These are phyloP conservation scores for Exophiala sp. DNA, from an alignment of 2,329 filamentous ascomycete genomes.

Conservation along the genomic window DNA sequence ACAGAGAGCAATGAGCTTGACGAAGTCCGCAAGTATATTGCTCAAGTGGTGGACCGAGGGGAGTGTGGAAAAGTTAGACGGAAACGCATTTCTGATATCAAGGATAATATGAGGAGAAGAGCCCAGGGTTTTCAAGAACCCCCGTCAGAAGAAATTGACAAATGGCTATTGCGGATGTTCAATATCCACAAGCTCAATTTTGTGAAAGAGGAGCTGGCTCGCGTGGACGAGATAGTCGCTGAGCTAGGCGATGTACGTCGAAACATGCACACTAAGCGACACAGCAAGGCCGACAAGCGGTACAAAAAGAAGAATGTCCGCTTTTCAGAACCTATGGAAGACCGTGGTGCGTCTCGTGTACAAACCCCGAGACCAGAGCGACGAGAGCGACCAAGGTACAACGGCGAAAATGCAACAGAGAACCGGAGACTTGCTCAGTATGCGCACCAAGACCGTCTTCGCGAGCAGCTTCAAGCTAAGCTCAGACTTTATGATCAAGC, in stretches of 20 bases:
- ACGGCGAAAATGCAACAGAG: conserved; percentile 3
- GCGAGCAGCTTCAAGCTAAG: conserved; percentile 2
- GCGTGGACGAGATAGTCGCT: conserved; percentile 3
- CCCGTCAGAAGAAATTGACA: neutral
- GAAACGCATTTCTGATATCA: conserved; percentile 18
- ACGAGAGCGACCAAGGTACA: neutral
- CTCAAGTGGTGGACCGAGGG: conserved; percentile 14
- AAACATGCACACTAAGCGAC: neutral
- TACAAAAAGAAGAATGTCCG: conserved; percentile 7
- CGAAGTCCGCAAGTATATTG: conserved; percentile 17
- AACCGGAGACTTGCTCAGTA: conserved; percentile 11
- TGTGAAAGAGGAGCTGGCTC: conserved; percentile 5
- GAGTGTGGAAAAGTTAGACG: conserved; percentile 13
- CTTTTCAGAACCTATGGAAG: conserved; percentile 2
- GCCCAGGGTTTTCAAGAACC: neutral
- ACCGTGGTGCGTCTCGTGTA: neutral
- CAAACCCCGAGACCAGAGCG: neutral
- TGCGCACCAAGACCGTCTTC: conserved; percentile 2
- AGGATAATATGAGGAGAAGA: conserved; percentile 20
- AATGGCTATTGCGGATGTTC: conserved; percentile 6
- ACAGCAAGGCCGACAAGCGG: conserved; percentile 1
- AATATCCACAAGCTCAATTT: neutral
- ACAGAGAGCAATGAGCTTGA: conserved; percentile 18
- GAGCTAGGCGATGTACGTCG: conserved; percentile 8
- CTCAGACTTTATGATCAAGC: conserved; percentile 11